These are phyloP conservation scores for Cymbidium sinense DNA, from an alignment of 106 monocot genomes.

Conservation along the genomic window DNA sequence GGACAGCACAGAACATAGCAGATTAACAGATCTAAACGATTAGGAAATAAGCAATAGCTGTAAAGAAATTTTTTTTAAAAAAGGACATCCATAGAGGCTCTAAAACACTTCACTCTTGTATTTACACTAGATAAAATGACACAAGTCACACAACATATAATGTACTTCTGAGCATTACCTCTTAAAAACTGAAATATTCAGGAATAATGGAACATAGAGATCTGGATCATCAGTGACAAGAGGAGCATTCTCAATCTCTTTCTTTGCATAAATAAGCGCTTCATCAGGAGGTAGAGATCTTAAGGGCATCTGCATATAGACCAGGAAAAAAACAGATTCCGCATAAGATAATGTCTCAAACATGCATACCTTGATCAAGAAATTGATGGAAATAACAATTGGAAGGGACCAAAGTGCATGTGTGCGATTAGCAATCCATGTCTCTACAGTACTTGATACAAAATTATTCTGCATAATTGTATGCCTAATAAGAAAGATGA, in stretches of 20 bases:
- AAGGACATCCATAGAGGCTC: neutral
- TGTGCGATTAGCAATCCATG: neutral
- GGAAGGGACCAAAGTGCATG: neutral
- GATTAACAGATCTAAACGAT: too few relatives aligned
- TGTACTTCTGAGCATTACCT: constrained; percentile 23
- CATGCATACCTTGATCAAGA: neutral
- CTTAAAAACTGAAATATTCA: constrained; percentile 66
- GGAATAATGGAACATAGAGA: constrained; percentile 59
- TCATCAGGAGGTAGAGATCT: constrained; percentile 48
- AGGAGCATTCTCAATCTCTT: constrained; percentile 52
- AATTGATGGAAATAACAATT: neutral
- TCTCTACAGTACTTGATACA: neutral
- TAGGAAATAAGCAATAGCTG: too few relatives aligned
- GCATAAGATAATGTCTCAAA: neutral
- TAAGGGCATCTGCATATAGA: constrained; percentile 15
- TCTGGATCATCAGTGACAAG: constrained; percentile 47
- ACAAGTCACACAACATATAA: neutral
- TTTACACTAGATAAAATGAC: neutral
- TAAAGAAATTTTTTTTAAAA: too few relatives aligned
- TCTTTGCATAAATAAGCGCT: constrained; percentile 55
- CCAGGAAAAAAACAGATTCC: neutral
- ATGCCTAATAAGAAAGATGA: neutral
- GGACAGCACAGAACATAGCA: too few relatives aligned
- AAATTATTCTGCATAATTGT: neutral
- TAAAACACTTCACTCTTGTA: neutral